Conservation (phyloP, 257 asterid genomes). For the Solanum sitiens region DNA sequence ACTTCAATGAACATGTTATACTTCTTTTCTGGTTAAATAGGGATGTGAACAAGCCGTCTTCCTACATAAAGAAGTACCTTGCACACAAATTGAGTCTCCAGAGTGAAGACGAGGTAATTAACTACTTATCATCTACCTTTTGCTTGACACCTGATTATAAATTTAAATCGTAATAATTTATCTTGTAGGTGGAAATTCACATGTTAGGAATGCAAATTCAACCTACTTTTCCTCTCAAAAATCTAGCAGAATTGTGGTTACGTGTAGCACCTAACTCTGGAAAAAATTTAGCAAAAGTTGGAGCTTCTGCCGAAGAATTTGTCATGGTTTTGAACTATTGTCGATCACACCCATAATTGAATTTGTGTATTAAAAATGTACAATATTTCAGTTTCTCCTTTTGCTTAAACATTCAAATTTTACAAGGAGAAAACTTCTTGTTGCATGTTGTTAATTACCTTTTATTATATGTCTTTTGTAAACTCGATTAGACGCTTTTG, state of each 20-base stretch:
- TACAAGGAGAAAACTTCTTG: neutral
- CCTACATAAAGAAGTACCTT: conserved; percentile 6
- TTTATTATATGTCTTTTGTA: neutral
- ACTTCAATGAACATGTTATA: neutral
- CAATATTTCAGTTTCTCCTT: neutral
- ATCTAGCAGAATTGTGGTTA: conserved; percentile 4
- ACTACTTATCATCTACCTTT: neutral
- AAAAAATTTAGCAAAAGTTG: neutral
- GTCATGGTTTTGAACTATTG: conserved; percentile 12
- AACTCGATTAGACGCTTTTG: neutral
- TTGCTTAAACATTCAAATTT: neutral
- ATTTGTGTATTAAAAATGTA: neutral
- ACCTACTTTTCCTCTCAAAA: neutral
- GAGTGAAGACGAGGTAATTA: conserved; percentile 11
- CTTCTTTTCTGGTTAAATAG: neutral
- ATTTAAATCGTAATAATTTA: neutral
- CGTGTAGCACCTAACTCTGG: neutral
- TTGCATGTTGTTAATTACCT: neutral
- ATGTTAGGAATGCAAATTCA: neutral
- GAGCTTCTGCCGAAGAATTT: conserved; percentile 13
- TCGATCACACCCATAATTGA: neutral
- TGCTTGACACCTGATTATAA: neutral
- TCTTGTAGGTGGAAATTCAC: conserved; percentile 10
- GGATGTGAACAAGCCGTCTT: conserved; percentile 1
- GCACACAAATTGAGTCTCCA: conserved; percentile 2